phyloP scores from a whole-genome alignment of 2,329 filamentous ascomycete species.

The Teratosphaeria pseudoeucalypti region DNA sequence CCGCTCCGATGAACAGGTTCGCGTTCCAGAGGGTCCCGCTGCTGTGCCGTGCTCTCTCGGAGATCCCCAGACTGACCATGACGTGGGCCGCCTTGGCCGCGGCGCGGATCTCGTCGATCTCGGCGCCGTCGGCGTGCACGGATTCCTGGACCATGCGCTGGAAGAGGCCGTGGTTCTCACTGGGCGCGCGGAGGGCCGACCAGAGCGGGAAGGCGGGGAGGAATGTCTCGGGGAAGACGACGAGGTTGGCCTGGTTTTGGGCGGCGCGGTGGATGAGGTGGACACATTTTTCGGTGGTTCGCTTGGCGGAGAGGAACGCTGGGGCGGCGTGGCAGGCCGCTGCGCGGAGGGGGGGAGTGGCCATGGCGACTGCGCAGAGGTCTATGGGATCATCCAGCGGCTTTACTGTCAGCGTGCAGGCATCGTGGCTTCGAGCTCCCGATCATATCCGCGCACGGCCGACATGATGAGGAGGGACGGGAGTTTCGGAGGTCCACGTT shows the following conservation, averaged over 20 bases:
- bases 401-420: no score
- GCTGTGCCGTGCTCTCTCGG: constrained; percentile 36
- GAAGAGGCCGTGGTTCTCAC: constrained; percentile 43
- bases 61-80: constrained; percentile 42
- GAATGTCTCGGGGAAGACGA: constrained; percentile 45
- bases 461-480: no score
- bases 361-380: neutral
- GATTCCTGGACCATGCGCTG: constrained; percentile 36
- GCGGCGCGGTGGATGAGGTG: constrained; percentile 37
- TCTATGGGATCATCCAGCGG: no score
- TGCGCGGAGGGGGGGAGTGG: neutral
- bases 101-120: constrained; percentile 33
- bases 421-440: no score
- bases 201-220: constrained; percentile 46
- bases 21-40: constrained; percentile 43
- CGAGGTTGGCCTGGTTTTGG: constrained; percentile 35
- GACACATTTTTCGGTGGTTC: constrained; percentile 40
- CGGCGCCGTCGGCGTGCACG: constrained; percentile 36
- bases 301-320: constrained; percentile 36
- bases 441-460: no score
- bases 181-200: constrained; percentile 29
- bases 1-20: constrained; percentile 36
- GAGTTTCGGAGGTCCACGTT: no score
- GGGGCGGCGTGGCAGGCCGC: constrained; percentile 28
- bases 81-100: constrained; percentile 29